Percentiles rank a stretch among this genome's conserved stretches.
These are phyloP conservation scores for Boletus pseudopeckii DNA, from an alignment of 768 basidiomycete species.

Conservation along the genomic window DNA sequence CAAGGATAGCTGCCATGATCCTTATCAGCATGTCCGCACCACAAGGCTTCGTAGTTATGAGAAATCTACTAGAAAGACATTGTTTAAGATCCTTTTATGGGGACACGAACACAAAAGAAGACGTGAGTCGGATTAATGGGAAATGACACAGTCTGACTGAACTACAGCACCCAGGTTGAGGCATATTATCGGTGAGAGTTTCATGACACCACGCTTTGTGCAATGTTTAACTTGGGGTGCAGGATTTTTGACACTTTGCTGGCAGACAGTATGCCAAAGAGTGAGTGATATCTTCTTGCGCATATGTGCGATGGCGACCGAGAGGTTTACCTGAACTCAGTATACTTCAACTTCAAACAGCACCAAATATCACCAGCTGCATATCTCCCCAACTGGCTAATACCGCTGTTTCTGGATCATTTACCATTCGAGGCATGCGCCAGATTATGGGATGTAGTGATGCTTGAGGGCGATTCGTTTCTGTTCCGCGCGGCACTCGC, in stretches of 20 bases:
- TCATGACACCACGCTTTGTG: background rate
- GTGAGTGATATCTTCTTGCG: slow-evolving; percentile 40
- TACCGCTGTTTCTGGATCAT: slow-evolving; percentile 78
- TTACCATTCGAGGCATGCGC: slow-evolving; percentile 91
- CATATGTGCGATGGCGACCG: background rate
- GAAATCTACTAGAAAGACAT: slow-evolving; percentile 82
- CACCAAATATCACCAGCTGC: slow-evolving; percentile 83
- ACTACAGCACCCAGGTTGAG: slow-evolving; percentile 57
- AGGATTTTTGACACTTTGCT: slow-evolving; percentile 91
- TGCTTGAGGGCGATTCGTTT: slow-evolving; percentile 90
- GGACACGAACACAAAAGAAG: slow-evolving; percentile 63
- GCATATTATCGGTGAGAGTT: slow-evolving; percentile 77
- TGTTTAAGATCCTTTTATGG: slow-evolving; percentile 85
- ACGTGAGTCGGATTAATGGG: slow-evolving; percentile 51
- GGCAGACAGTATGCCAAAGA: slow-evolving; percentile 92
- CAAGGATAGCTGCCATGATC: slow-evolving; percentile 83
- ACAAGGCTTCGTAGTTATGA: slow-evolving; percentile 77
- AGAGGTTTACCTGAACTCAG: slow-evolving; percentile 35
- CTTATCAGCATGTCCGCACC: slow-evolving; percentile 75
- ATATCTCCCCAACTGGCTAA: slow-evolving; percentile 82
- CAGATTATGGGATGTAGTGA: slow-evolving; percentile 81
- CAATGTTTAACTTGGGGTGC: slow-evolving; percentile 13
- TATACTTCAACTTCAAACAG: slow-evolving; percentile 94
- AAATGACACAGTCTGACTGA: slow-evolving; percentile 28
- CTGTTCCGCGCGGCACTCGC: slow-evolving; percentile 82